Evolutionary conservation across 78 protist genomes (phyloP).

Genomic region (Neovahlkampfia damariscottae): DNA sequence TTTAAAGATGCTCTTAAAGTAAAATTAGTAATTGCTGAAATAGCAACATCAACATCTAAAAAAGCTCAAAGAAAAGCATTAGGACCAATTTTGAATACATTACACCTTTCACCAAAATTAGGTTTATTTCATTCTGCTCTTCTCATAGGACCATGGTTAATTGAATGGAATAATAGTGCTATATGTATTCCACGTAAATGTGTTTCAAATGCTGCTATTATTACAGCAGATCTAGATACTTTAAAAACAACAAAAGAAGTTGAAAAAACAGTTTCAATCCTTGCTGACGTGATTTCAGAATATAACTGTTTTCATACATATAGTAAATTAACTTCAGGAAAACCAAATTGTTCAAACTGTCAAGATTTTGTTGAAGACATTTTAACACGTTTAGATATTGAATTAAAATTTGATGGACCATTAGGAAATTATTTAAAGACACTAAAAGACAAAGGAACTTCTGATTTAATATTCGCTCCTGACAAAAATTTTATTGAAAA

Average conservation of each 20-base stretch:
- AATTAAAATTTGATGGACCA: neutral
- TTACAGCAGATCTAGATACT: neutral
- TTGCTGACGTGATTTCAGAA: neutral
- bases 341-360: neutral
- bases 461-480: neutral
- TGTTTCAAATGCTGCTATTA: neutral
- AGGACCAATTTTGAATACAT: neutral
- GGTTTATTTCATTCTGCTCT: neutral
- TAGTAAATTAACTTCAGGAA: neutral
- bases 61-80: neutral
- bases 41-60: neutral
- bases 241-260: neutral
- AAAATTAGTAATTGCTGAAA: neutral
- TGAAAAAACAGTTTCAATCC: neutral
- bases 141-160: neutral
- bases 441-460: neutral
- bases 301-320: neutral
- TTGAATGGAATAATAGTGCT: neutral
- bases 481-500: neutral
- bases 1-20: no score
- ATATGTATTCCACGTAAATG: neutral
- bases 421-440: neutral
- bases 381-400: neutral
- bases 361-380: neutral
- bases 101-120: neutral